Evolutionary conservation across 164 flowering plant genomes (phyloP), one percentile per base, ranked within the genome.

Genomic region (Chimonanthus praecox): DNA sequence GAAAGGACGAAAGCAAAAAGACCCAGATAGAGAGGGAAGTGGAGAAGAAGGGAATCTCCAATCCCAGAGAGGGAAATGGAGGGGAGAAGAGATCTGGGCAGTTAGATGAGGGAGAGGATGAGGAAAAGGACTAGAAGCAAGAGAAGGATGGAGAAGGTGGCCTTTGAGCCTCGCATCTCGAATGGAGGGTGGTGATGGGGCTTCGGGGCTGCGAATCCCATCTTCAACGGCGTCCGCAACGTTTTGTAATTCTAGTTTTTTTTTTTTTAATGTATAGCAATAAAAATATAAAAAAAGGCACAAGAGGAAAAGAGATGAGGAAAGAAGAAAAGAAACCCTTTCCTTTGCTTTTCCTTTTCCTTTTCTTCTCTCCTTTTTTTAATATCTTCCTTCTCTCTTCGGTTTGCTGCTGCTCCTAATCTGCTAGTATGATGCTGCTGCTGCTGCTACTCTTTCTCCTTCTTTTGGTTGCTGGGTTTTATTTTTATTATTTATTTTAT

Each of bases 91-190:
- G 33, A 33, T 33, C 33, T 33, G 33, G 33, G 13, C 11, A 5
- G 21, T 71, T 80, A 80, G 66, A 84, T 65, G 7, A 80, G 44
- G 67, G 80, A 78, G 67, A 86, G 82, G 76, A 81, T 75, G 77
- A 83, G 85, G 71, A 82, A 78, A 61, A 79, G 65, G 66, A 58
- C 58, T 15, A 71, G 60, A 47, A 64, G 64, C 13, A 51, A 5
- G 65, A 49, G 58, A 75, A 69, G 13, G 68, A 66, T 66, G 49
- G 46, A 81, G 78, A 13, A 80, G 80, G 86, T 80, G 74, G 83
- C 71, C 60, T 69, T 71, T 58, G 78, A 33, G 33, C 33, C 88
- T 77, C 85, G 78, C 83, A 79, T 83, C 82, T 78, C 80, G 73
- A 83, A 74, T 69, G 69, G 18, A 11, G 73, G 68, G 21, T 43